phyloP scores from a whole-genome alignment of 768 basidiomycete species.

The Trametes meyenii region DNA sequence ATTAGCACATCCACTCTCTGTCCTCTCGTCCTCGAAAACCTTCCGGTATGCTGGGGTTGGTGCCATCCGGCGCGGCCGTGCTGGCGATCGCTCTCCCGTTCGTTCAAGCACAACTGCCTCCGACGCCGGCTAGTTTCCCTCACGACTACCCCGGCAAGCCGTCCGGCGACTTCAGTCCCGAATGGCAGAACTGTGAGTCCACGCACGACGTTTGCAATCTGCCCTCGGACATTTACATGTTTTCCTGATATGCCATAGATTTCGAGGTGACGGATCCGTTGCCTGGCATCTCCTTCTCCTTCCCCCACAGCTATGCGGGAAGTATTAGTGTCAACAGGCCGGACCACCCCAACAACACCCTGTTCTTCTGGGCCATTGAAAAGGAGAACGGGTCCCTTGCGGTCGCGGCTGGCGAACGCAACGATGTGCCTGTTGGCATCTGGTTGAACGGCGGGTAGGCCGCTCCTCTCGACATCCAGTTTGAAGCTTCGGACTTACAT shows the following conservation, averaged over 20 bases:
- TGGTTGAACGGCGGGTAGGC: constrained; percentile 42
- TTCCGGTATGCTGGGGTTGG: constrained; percentile 7
- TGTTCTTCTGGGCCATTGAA: constrained; percentile 47
- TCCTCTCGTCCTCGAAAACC: background rate
- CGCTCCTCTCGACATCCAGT: background rate
- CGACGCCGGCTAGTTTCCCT: constrained; percentile 36
- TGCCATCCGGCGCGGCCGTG: background rate
- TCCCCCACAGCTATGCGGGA: constrained; percentile 40
- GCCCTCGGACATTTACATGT: background rate
- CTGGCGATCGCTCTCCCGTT: constrained; percentile 8
- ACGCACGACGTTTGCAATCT: background rate
- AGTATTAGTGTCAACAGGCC: constrained; percentile 36
- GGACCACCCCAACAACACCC: constrained; percentile 39
- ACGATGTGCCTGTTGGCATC: constrained; percentile 39
- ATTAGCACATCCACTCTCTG: background rate
- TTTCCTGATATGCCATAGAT: constrained; percentile 28
- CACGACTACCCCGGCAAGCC: constrained; percentile 49
- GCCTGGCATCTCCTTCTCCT: constrained; percentile 37
- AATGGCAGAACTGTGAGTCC: constrained; percentile 38
- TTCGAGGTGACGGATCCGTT: constrained; percentile 39
- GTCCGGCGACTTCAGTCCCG: constrained; percentile 33
- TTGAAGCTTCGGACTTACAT: background rate
- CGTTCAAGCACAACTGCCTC: constrained; percentile 13
- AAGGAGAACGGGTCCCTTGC: constrained; percentile 41
- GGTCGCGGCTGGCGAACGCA: constrained; percentile 22